Base-by-base conservation (phyloP, 73 alveolate genomes). In the Diophrys sp. region DNA sequence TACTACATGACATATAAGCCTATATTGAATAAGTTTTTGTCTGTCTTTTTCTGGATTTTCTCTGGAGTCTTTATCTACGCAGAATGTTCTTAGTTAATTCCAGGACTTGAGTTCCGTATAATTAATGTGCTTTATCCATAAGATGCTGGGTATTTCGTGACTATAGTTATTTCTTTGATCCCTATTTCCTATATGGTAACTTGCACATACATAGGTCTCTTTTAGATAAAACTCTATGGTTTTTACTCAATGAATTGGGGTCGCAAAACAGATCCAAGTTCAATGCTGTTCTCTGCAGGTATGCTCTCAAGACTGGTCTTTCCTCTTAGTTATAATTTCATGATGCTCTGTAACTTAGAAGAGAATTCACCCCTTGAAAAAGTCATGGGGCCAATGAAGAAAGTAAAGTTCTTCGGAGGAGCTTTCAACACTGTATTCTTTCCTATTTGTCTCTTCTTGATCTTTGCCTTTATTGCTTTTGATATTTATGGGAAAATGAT, bases 241-340 rank as follows among this genome's bases (percentile, higher is more conserved):
- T 74, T 77, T 70, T 87, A 87, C 57, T 88, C 81, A 54, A 71
- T 87, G 33, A 86, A 87, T 70, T 44, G 85, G 18, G 74, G 73
- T 18, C 66, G 82, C 66, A 56, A 82, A 71, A 87, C 95, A 1
- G 95, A 87, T 73, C 44, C 91, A 29, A 71, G 31, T 71, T 53
- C 83, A 2, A 73, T 87, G 27, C 28, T 82, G 0, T 87, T 73
- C 62, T 82, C 89, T 27, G 89, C 89, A 14, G 56, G 68, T 31
- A 29, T 74, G 26, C 30, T 87, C 1, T 53, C 90, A 55, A 78
- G 87, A 25, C 83, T 87, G 0, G 89, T 90, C 14, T 84, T 90
- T 28, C 91, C 95, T 0, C n/a, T 87, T 2, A 71, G 87, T 54
- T 80, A 57, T 31, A 83, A 87, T 77, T 87, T 82, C 71, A 33